Percentiles rank a stretch among this genome's conserved stretches.
phyloP scores from a whole-genome alignment of 257 asterid species.

The Nicotiana knightiana region DNA sequence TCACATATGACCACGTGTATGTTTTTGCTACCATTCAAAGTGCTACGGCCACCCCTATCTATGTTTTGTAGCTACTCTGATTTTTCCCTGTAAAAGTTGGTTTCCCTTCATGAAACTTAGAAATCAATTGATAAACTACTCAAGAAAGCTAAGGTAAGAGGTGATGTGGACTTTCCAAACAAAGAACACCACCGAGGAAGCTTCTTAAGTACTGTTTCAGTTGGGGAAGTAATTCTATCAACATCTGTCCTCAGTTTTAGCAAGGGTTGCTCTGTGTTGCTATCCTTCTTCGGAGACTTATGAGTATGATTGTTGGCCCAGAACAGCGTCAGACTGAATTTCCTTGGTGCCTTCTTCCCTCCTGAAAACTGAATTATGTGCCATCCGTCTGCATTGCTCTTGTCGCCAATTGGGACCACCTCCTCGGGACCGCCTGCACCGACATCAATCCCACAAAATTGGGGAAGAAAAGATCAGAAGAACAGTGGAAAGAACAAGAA shows the following conservation, averaged over 20 bases:
- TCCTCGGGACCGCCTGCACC: conserved; percentile 47
- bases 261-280: conserved; percentile 24
- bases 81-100: neutral
- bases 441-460: neutral
- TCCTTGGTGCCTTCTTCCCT: conserved; percentile 67
- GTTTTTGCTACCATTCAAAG: neutral
- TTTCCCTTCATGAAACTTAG: conserved; percentile 14
- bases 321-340: conserved; percentile 51
- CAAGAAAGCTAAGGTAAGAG: conserved; percentile 65
- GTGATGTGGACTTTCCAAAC: conserved; percentile 83
- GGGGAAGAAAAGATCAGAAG: neutral
- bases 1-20: neutral
- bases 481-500: neutral
- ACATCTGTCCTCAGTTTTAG: conserved; percentile 73
- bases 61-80: conserved; percentile 1
- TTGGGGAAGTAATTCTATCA: conserved; percentile 51
- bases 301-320: conserved; percentile 34
- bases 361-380: conserved; percentile 81
- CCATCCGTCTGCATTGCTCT: conserved; percentile 67
- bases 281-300: neutral
- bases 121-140: conserved; percentile 40
- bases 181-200: conserved; percentile 87
- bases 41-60: neutral
- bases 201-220: conserved; percentile 38
- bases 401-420: conserved; percentile 51